Base-by-base conservation (phyloP, 1,139 yeast genomes). In the Spathaspora sp. region DNA sequence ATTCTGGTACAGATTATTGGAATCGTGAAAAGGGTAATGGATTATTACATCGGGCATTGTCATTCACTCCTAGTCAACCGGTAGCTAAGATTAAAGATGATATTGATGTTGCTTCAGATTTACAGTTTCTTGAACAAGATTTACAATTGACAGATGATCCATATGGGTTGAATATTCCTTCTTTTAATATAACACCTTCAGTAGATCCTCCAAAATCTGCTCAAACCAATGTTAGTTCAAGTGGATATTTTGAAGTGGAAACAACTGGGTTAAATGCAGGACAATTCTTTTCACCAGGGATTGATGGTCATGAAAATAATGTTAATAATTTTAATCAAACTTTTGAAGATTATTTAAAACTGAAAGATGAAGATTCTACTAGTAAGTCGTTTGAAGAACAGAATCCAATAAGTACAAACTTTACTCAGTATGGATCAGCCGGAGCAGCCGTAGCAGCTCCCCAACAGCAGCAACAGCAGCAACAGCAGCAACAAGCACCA, bases 191-290 rank as follows among this genome's bases (percentile, higher is more conserved):
- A 16, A 74, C 79, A 0, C 78, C 78, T 0, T 61, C 65, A 7
- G 67, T 72, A 71, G 70, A 69, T 39, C 77, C 78, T 1, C 78
- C 78, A 1, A 66, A 67, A 7, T 54, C 65, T 7, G 26, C 39
- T 7, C 9, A 8, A 7, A 3, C 36, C 2, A 34, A 34, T 34
- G 7, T 17, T 15, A 23, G 9, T 4, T 10, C 38, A 17, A 48
- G 55, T 39, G 74, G 67, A n/a, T 72, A 72, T 54, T 72, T 72
- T 47, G 76, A 67, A 23, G 24, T 50, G 9, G 47, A 45, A 17
- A 46, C 46, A 18, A 36, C 26, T 15, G 39, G 29, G 33, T 33
- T 46, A 13, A 43, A 43, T 23, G n/a, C 42, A 15, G 55, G 55
- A 20, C 46, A 53, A 6, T 51, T 49, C 31, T 48, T 51, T 31